Base-by-base conservation (phyloP, 2,329 filamentous ascomycete species). In the Aspergillus sp. region DNA sequence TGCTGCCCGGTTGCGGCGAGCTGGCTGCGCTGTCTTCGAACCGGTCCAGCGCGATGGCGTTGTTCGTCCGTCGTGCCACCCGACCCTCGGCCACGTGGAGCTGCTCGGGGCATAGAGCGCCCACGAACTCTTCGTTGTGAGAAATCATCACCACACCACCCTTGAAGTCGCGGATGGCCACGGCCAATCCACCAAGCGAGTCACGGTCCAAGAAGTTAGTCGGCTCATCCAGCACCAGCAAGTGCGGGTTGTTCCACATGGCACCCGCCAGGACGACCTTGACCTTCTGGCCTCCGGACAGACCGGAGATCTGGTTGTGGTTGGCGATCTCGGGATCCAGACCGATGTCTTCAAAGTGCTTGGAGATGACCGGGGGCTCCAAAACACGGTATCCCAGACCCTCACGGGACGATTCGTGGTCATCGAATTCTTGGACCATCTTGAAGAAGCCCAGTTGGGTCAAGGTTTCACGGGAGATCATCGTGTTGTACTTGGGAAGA, bases 141-240 rank as follows among this genome's bases (percentile, higher is more conserved):
- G 90, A 96, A 70, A 98, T 98, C 83, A 98, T 94, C 54, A 98
- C 90, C 2, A 98, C 93, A 69, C 93, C 93, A 57, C 93, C 93
- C 75, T 89, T 94, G 81, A 94, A 98, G 65, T 97, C 93, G 57
- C 90, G 88, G 62, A 98, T 97, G 56, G 93, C 93, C 36, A 95
- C 89, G n/a, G 93, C 90, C 46, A 98, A 80, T 69, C 91, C 93
- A 63, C 93, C 94, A 12, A 98, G 83, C 10, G 90, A 95, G 73
- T 98, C 93, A 59, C 93, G 89, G 65, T 98, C 93, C 76, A 98
- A 82, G 80, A 96, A 98, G 76, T 98, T 98, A 67, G 93, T 97
- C 48, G 93, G 93, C 73, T 98, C 91, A 78, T 98, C 93, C 27
- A 98, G 84, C 42, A 98, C 93, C 51, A 98, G 81, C 61, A 98